These are phyloP conservation scores for Neofusicoccum parvum DNA, from an alignment of 2,329 filamentous ascomycete species.

Conservation along the genomic window DNA sequence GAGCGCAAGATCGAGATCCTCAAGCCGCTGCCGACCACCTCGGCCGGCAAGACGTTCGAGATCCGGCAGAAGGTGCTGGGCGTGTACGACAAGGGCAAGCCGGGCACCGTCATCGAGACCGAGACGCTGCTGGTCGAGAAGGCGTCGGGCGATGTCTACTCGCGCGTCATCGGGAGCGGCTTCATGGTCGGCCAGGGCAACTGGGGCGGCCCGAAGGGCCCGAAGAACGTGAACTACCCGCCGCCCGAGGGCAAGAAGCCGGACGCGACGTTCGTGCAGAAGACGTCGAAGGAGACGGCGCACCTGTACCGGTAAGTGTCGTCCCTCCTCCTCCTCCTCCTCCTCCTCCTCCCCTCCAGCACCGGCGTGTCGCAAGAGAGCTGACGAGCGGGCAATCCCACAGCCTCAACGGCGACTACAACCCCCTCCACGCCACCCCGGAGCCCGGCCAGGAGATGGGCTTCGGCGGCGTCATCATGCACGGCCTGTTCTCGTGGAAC, in stretches of 20 bases:
- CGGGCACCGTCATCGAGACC: conserved; percentile 78
- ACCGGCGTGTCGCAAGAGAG: background rate
- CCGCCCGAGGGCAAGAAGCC: conserved; percentile 72
- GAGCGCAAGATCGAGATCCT: conserved; percentile 78
- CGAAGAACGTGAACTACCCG: conserved; percentile 75
- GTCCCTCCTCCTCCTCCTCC: background rate
- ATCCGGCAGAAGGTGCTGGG: conserved; percentile 76
- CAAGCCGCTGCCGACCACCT: conserved; percentile 70
- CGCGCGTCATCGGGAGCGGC: conserved; percentile 66
- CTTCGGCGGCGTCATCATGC: conserved; percentile 85
- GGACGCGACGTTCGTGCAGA: conserved; percentile 69
- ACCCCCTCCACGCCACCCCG: conserved; percentile 85
- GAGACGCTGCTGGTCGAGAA: conserved; percentile 76
- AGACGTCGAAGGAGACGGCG: conserved; percentile 72
- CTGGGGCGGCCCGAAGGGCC: conserved; percentile 89
- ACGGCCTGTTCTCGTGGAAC: conserved; percentile 89
- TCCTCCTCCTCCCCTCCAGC: background rate
- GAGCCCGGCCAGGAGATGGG: conserved; percentile 88
- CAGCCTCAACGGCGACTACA: conserved; percentile 89
- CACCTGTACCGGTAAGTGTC: conserved; percentile 28
- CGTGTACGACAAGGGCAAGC: conserved; percentile 84
- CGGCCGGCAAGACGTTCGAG: conserved; percentile 69
- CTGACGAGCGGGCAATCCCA: conserved; percentile 20
- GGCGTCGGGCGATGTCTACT: conserved; percentile 69
- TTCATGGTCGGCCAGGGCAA: conserved; percentile 81